phyloP scores from a whole-genome alignment of 306 rosid genomes.

The Geum urbanum region DNA sequence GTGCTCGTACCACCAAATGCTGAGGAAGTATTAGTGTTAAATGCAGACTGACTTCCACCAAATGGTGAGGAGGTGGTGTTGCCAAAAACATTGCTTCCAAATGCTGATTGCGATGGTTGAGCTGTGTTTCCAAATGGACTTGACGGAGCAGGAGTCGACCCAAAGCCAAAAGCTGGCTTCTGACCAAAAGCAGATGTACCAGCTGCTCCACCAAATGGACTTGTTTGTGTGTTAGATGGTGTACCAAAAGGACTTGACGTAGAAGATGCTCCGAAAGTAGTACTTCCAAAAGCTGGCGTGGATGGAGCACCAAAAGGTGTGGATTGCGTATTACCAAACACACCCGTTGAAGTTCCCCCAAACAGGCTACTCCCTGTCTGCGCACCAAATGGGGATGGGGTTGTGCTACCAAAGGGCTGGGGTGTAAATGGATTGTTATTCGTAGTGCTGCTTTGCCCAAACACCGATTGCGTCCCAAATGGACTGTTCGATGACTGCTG shows the following conservation, averaged over 20 bases:
- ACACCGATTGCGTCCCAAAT: constrained; percentile 70
- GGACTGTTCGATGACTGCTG: constrained; percentile 82
- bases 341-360: constrained; percentile 92
- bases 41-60: constrained; percentile 28
- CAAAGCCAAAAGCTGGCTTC: constrained; percentile 83
- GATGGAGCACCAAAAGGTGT: constrained; percentile 61
- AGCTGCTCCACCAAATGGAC: constrained; percentile 48
- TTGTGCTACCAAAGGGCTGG: constrained; percentile 68
- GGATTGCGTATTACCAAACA: constrained; percentile 74
- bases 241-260: constrained; percentile 56
- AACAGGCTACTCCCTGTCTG: constrained; percentile 61
- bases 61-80: constrained; percentile 42
- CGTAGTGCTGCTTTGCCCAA: constrained; percentile 64
- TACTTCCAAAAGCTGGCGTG: constrained; percentile 67
- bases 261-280: constrained; percentile 73
- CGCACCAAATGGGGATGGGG: constrained; percentile 80
- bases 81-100: constrained; percentile 83
- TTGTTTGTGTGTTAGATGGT: background rate
- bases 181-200: constrained; percentile 83
- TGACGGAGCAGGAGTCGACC: constrained; percentile 64
- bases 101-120: constrained; percentile 80
- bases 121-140: constrained; percentile 69
- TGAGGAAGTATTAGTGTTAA: constrained; percentile 31
- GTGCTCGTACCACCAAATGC: constrained; percentile 28
- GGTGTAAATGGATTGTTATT: constrained; percentile 74